A percentile compares a stretch with the other conserved stretches of the same genome.
Conservation (phyloP, 768 basidiomycete species). For the Tephrocybe sp. region DNA sequence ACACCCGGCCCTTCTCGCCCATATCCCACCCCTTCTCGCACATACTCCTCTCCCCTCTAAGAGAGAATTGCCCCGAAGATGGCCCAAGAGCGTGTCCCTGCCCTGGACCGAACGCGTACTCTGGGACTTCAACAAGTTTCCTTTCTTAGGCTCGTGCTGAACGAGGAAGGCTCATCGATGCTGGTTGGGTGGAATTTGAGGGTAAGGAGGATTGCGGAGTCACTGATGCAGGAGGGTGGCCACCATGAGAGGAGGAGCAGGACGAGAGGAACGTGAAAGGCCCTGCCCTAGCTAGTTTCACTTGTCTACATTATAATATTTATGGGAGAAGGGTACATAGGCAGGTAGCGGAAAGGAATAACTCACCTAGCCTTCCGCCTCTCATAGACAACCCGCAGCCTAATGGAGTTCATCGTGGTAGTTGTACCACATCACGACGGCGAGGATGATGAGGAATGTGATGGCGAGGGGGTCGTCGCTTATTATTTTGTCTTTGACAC, state of each 20-base stretch:
- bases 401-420: conserved; percentile 66
- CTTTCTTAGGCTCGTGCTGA: too few relatives aligned
- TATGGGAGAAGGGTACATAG: too few relatives aligned
- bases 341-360: background rate
- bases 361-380: conserved; percentile 68
- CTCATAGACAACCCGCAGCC: conserved; percentile 66
- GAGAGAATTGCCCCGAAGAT: too few relatives aligned
- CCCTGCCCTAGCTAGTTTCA: conserved; percentile 39
- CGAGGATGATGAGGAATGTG: conserved; percentile 69
- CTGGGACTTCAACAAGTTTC: too few relatives aligned
- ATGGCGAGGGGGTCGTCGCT: conserved; percentile 67
- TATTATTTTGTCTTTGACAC: conserved; percentile 49
- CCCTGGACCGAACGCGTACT: too few relatives aligned
- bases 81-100: too few relatives aligned
- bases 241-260: conserved; percentile 25
- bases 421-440: conserved; percentile 88
- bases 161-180: conserved; percentile 24
- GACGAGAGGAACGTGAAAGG: conserved; percentile 18
- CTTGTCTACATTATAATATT: conserved; percentile 43
- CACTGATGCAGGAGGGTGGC: too few relatives aligned
- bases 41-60: too few relatives aligned
- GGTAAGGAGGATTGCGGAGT: conserved; percentile 44
- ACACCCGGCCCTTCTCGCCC: too few relatives aligned
- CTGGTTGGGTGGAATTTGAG: conserved; percentile 33
- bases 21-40: too few relatives aligned